phyloP scores from a whole-genome alignment of 2,329 filamentous ascomycete genomes.

The Fusarium sp. region DNA sequence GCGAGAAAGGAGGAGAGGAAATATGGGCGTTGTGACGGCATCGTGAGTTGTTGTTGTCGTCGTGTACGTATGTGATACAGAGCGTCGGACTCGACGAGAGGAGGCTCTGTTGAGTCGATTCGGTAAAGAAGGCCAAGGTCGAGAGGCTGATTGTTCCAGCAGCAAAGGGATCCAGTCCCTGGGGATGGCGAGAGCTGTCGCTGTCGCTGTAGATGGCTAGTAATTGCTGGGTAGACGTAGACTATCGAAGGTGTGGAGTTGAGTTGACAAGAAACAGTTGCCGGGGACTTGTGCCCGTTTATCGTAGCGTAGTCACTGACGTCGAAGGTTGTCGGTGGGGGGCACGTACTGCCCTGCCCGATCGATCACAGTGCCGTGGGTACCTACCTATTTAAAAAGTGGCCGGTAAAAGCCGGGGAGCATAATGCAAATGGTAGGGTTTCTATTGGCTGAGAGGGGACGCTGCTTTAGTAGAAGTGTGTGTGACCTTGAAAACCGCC shows the following conservation, averaged over 20 bases:
- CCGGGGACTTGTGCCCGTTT: constrained; percentile 12
- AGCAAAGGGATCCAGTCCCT: constrained; percentile 9
- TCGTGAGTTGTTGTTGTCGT: constrained; percentile 36
- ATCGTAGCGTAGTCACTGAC: constrained; percentile 34
- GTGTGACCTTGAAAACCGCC: constrained; percentile 2
- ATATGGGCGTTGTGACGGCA: constrained; percentile 66
- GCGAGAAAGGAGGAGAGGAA: constrained; percentile 68
- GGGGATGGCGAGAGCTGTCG: too few relatives aligned
- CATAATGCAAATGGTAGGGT: constrained; percentile 51
- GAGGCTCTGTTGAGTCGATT: neutral
- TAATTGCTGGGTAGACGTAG: too few relatives aligned
- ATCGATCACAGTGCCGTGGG: neutral
- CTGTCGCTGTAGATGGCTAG: too few relatives aligned
- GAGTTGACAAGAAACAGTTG: constrained; percentile 5
- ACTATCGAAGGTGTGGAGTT: constrained; percentile 16
- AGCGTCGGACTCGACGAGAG: constrained; percentile 5
- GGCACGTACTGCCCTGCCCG: neutral
- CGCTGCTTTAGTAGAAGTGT: constrained; percentile 33
- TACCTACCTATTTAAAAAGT: neutral
- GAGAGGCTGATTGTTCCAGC: constrained; percentile 7
- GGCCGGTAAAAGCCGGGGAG: constrained; percentile 43
- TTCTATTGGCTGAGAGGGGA: constrained; percentile 46
- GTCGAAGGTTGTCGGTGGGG: constrained; percentile 34
- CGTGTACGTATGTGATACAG: neutral
- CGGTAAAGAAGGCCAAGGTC: neutral